Conservation (phyloP, 345 rosid genomes). For the Lenwebbia sp. region DNA sequence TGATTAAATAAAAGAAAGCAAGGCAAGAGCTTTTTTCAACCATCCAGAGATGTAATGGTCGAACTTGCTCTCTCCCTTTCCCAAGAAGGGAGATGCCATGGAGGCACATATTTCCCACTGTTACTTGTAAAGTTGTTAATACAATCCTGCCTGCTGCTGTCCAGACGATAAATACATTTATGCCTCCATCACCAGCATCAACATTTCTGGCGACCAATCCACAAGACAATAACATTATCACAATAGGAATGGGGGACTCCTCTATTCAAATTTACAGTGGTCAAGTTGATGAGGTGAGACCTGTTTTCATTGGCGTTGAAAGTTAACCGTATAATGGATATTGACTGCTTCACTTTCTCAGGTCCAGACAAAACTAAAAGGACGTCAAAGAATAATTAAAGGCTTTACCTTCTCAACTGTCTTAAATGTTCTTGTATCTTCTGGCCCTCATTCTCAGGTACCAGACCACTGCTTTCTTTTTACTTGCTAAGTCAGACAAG, state of each 20-base stretch:
- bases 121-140: background rate
- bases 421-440: constrained; percentile 60
- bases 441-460: constrained; percentile 75
- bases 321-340: background rate
- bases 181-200: constrained; percentile 69
- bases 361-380: constrained; percentile 27
- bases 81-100: background rate
- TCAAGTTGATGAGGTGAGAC: constrained; percentile 62
- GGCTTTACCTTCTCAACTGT: constrained; percentile 70
- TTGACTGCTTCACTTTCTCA: background rate
- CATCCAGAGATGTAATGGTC: background rate
- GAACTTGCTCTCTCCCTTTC: background rate
- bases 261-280: constrained; percentile 64
- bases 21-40: rapidly evolving
- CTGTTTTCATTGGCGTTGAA: background rate
- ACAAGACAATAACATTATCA: constrained; percentile 68
- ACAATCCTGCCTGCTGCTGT: background rate
- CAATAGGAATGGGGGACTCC: constrained; percentile 84
- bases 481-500: background rate
- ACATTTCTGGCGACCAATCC: constrained; percentile 83
- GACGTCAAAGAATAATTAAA: constrained; percentile 69
- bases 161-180: constrained; percentile 57
- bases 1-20: background rate
- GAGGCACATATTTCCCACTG: background rate
- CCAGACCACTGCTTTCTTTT: background rate